Percentiles rank a stretch among this genome's conserved stretches.
Conservation (phyloP, 176 grass and related monocot species). For the Otatea glauca region DNA sequence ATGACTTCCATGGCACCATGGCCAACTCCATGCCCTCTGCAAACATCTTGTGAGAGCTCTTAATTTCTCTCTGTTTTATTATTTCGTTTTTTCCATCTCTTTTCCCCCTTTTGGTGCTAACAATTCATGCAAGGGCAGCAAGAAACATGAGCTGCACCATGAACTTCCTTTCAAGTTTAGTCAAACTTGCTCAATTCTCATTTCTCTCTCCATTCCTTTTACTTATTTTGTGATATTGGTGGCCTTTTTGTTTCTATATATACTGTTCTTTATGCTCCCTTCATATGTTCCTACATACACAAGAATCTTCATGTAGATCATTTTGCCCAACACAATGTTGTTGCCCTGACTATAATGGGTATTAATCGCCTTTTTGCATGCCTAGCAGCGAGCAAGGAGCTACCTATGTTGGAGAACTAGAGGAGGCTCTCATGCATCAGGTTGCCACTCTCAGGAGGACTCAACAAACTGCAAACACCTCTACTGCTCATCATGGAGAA, state of each 20-base stretch:
- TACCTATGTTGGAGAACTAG: constrained; percentile 77
- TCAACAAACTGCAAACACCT: constrained; percentile 53
- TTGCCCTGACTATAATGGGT: neutral
- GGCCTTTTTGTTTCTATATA: neutral
- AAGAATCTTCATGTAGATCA: constrained; percentile 11
- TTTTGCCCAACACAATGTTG: neutral
- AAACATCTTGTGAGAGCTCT: constrained; percentile 52
- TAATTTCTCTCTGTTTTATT: neutral
- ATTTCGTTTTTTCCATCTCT: neutral
- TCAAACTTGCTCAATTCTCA: neutral
- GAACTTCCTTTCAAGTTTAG: neutral
- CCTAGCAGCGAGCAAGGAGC: constrained; percentile 65
- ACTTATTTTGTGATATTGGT: neutral
- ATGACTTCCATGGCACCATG: constrained; percentile 53
- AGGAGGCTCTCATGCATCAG: constrained; percentile 81
- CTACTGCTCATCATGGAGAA: constrained; percentile 54
- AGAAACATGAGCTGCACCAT: constrained; percentile 4
- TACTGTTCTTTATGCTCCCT: constrained; percentile 32
- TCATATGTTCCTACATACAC: neutral
- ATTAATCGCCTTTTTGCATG: neutral
- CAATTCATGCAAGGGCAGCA: neutral
- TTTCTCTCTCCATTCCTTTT: neutral
- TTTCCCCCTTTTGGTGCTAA: neutral
- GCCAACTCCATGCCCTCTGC: constrained; percentile 43
- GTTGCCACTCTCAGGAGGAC: constrained; percentile 51